Conservation (phyloP, 164 flowering plant genomes). For the Aristolochia fimbriata region DNA sequence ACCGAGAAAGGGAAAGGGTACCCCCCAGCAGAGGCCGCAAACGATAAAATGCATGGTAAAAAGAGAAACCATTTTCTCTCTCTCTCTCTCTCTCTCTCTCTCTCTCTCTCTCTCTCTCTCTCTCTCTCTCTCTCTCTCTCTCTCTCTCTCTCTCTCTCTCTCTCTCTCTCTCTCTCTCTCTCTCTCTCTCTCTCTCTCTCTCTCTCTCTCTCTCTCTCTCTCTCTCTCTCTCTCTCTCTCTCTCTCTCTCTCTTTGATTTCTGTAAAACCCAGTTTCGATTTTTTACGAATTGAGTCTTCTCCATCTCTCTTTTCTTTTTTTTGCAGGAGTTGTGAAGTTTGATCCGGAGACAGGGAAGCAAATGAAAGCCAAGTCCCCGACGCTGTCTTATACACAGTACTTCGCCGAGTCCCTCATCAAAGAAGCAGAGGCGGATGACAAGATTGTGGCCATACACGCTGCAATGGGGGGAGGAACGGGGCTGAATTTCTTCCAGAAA, state of each 20-base stretch:
- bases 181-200: too few species aligned
- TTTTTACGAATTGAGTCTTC: neutral
- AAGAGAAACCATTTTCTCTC: neutral
- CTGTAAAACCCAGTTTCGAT: too few species aligned
- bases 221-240: too few species aligned
- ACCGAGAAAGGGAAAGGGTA: conserved; percentile 96
- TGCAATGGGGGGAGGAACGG: conserved; percentile 99
- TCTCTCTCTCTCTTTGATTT: too few species aligned
- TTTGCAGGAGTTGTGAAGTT: conserved; percentile 79
- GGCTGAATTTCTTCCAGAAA: conserved; percentile 79
- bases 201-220: too few species aligned
- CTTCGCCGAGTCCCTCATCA: conserved; percentile 74
- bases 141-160: too few species aligned
- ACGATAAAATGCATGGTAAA: conserved; percentile 95
- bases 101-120: too few species aligned
- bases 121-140: too few species aligned
- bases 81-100: too few species aligned
- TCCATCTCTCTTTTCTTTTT: too few species aligned
- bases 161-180: too few species aligned
- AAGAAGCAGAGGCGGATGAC: conserved; percentile 68
- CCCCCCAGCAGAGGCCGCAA: conserved; percentile 81
- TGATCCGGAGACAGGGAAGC: conserved; percentile 68
- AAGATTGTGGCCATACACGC: conserved; percentile 90
- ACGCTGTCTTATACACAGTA: conserved; percentile 75
- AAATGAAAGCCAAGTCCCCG: conserved; percentile 52